phyloP scores from a whole-genome alignment of 306 rosid genomes.

The Malus sieversii region DNA sequence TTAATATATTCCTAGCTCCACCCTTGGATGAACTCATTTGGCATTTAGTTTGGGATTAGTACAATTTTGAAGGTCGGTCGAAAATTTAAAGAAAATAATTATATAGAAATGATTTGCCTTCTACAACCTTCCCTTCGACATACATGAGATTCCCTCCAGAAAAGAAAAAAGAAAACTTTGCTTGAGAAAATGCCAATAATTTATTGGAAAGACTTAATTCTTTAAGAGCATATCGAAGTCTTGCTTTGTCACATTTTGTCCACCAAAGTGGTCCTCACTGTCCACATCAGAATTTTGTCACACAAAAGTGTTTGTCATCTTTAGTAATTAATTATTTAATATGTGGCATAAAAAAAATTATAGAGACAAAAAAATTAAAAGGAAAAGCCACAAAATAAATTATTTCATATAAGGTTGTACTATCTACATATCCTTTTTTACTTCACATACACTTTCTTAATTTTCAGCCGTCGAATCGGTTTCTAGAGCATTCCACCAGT shows the following conservation, averaged over 20 bases:
- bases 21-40: neutral
- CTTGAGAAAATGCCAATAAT: neutral
- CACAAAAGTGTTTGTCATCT: neutral
- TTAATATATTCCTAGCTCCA: too few relatives aligned
- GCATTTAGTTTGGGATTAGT: neutral
- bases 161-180: neutral
- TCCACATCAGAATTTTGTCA: conserved; percentile 1
- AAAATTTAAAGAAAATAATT: too few relatives aligned
- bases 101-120: neutral
- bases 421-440: too few relatives aligned
- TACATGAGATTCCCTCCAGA: neutral
- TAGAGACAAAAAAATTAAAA: too few relatives aligned
- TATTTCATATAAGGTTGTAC: too few relatives aligned
- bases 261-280: neutral
- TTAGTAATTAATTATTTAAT: too few relatives aligned
- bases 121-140: neutral
- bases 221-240: neutral
- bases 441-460: too few relatives aligned
- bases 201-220: neutral
- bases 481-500: too few relatives aligned
- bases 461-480: too few relatives aligned
- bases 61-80: neutral
- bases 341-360: neutral
- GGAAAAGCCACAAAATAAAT: too few relatives aligned
- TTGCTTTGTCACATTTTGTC: neutral